Base-by-base conservation (phyloP, 140 eudicot genomes). In the Bidens hawaiensis region DNA sequence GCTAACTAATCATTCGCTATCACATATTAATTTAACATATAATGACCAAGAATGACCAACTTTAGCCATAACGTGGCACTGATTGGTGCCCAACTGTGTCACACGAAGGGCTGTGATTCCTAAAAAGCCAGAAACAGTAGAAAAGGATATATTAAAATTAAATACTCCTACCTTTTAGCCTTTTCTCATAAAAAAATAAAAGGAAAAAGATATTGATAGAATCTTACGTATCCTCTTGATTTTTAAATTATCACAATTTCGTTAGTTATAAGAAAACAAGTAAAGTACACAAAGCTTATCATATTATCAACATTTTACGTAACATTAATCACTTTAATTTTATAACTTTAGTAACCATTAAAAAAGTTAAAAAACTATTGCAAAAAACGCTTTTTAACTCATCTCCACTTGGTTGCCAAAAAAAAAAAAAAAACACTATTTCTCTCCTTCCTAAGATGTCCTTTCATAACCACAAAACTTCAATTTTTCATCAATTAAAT, bases 1-100 rank as follows among this genome's bases (percentile, higher is more conserved):
- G 69, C 64, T 50, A 21, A 8, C 31, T 66, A 75, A 68, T 69
- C 78, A 67, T 65, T 62, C 59, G 55, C 51, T 51, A 60, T 70
- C 40, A 31, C 8, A 18, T 34, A 69, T 68, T 80, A 64, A 59
- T 75, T 54, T 54, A 74, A 59, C 60, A 75, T 58, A 76, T 75
- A 76, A 68, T 76, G 75, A 72, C 72, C 43, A 65, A 73, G 72
- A 68, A 72, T 63, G 49, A 41, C 77, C 68, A 40, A 38, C 78
- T 72, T 58, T 55, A 24, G 64, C 46, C 46, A 78, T 74, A 73
- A 65, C 62, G 80, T 54, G 63, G 62, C 75, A 77, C 77, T 77
- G 75, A 77, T 69, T 69, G 83, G 81, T 69, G 83, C 64, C 65
- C 50, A 77, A 81, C 72, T 36, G 64, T 64, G 80, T 69, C 75